Base-by-base conservation (phyloP, 179 eudicot species). In the Amaranthus tricolor region DNA sequence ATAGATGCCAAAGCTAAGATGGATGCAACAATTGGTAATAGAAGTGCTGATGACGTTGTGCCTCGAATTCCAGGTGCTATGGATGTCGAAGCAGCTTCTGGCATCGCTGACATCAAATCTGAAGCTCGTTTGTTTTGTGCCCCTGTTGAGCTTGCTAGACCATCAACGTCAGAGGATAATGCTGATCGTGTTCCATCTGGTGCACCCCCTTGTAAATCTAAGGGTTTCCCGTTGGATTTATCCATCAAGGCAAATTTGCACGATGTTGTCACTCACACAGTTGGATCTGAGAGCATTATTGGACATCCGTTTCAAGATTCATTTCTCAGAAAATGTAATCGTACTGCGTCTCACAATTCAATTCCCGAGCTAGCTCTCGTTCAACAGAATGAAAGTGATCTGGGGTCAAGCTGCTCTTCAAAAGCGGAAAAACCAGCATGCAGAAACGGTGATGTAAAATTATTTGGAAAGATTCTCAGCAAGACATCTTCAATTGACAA, bases 281-380 rank as follows among this genome's bases (percentile, higher is more conserved):
- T 57, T 59, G 76, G 77, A 47, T 24, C 80, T 50, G 80, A 81
- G 69, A 57, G 62, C 40, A 31, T 31, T n/a, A 71, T 65, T 68
- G 54, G 11, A 4, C 84, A 72, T 53, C 62, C 88, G 20, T 69
- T 82, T 31, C 85, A 64, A 19, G 85, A 81, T 49, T 77, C 62
- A 64, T 85, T 45, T 75, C 81, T 86, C 14, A 81, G 82, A 40
- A 92, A 82, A 82, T 92, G 97, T 63, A 81, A 75, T 64, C 80
- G 77, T 21, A 44, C 71, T 13, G 74, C 73, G 16, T 70, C 80
- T 24, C 79, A 74, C 72, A 64, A 65, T 79, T 48, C 75, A 13
- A 82, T 73, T 57, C 45, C 80, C 59, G 85, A 79, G 79, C 82
- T 75, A 66, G 78, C 81, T 49, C 76, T 83, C 60, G 77, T 76